Evolutionary conservation across 345 rosid species (phyloP), one percentile per base, ranked within the genome.

Genomic region (Cochlearia excelsa): DNA sequence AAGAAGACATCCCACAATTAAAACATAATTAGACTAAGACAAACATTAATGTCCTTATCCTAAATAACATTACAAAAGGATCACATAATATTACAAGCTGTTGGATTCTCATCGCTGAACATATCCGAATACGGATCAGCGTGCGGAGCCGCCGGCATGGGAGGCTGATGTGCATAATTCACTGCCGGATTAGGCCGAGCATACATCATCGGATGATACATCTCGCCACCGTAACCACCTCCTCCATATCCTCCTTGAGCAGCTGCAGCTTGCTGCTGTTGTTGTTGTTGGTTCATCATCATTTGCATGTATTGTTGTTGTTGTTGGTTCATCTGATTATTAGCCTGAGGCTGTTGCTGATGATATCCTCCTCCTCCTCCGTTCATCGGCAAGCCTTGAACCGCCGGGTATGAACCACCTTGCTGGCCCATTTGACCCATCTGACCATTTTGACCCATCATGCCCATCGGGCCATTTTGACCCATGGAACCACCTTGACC

Each of bases 41-140:
- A 70, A 63, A 31, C 69, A 70, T 63, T 26, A 59, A 63, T 70
- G 54, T 50, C 70, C 61, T 42, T 11, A 29, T 30, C 43, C 51
- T 47, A 57, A 16, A 16, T 4, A 63, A 50, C 46, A 64, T 45
- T 64, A 64, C 66, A 37, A 4, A 49, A 16, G 23, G 23, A 65
- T 83, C 81, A 93, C 99, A 87, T 94, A 62, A 94, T 68, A 72
- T 79, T 87, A 77, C 99, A 90, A 71, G 96, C 78, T 41, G 79
- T 65, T 0, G 97, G 57, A 48, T 94, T 94, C 82, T 94, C 97
- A 75, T 94, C 99, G 34, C 87, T 94, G 65, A 94, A 84, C 81
- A 69, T 72, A 66, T 87, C 75, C 8, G 88, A 74, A 70, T 82
- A 87, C 5, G 82, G 71, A 51, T 85, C 97, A 26, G 73, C 47